Conservation (phyloP, 2,329 filamentous ascomycete species). For the Cordyceps farinosa region DNA sequence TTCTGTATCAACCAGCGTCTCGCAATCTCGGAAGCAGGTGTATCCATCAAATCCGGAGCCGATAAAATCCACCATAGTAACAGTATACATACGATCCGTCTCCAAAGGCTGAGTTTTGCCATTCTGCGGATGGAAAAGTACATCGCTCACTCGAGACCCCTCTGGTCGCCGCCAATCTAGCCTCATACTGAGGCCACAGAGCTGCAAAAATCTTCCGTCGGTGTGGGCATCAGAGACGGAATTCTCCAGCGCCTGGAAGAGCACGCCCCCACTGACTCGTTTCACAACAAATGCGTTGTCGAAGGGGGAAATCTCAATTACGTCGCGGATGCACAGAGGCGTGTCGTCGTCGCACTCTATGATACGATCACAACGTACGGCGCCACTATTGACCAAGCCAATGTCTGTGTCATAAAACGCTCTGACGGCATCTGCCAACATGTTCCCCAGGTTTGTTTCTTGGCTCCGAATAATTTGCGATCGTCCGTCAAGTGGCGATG, state of each 20-base stretch:
- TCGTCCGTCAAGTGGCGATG: slow-evolving; percentile 23
- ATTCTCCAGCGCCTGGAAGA: slow-evolving; percentile 24
- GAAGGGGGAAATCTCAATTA: slow-evolving; percentile 27
- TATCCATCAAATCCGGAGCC: slow-evolving; percentile 26
- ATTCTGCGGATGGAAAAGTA: neutral
- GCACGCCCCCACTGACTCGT: slow-evolving; percentile 18
- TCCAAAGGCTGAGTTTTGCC: neutral
- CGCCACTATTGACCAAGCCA: slow-evolving; percentile 27
- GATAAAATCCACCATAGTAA: slow-evolving; percentile 24
- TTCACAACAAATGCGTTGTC: slow-evolving; percentile 26
- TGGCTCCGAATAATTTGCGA: slow-evolving; percentile 22
- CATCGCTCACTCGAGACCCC: slow-evolving; percentile 8
- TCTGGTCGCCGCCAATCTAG: slow-evolving; percentile 21
- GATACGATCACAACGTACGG: slow-evolving; percentile 24
- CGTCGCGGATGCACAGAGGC: slow-evolving; percentile 23
- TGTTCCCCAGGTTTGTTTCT: slow-evolving; percentile 28
- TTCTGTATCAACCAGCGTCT: slow-evolving; percentile 23
- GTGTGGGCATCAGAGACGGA: slow-evolving; percentile 27
- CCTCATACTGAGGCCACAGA: slow-evolving; percentile 22
- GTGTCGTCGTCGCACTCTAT: slow-evolving; percentile 10
- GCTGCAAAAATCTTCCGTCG: slow-evolving; percentile 27
- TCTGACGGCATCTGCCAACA: slow-evolving; percentile 25
- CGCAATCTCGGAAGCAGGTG: slow-evolving; percentile 20
- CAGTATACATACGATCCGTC: slow-evolving; percentile 2
- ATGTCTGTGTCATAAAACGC: slow-evolving; percentile 27